phyloP scores from a whole-genome alignment of 352 stramenopile species.

The Nothophytophthora sp. region DNA sequence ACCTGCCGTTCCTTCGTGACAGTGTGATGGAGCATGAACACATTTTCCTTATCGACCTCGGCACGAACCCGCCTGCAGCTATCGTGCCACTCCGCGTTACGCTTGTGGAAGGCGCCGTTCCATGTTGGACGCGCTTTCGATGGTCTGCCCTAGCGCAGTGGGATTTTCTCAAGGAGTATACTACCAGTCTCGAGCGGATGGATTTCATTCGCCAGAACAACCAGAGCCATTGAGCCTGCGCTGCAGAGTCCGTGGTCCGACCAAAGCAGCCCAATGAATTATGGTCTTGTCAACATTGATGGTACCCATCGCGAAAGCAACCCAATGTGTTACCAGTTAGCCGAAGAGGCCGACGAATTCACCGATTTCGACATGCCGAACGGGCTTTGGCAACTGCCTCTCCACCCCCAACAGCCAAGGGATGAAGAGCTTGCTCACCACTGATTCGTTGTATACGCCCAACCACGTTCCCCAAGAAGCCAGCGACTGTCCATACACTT shows the following conservation, averaged over 20 bases:
- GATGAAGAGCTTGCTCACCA: no score
- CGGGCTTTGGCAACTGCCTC: no score
- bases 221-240: no score
- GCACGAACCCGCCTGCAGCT: neutral
- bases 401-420: no score
- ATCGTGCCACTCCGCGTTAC: slow-evolving; percentile 1
- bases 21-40: slow-evolving; percentile 7
- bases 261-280: no score
- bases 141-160: neutral
- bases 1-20: slow-evolving; percentile 1
- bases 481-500: slow-evolving; percentile 1
- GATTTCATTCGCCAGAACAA: no score
- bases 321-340: no score
- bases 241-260: no score
- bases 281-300: no score
- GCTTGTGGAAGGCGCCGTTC: neutral
- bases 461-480: slow-evolving; percentile 2
- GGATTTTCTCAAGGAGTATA: slow-evolving; percentile 1
- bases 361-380: no score
- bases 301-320: no score
- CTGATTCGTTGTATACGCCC: slow-evolving; percentile 14
- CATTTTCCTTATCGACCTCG: slow-evolving; percentile 2
- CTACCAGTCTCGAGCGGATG: slow-evolving; percentile 13
- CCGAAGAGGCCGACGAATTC: no score
- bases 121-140: neutral